Evolutionary conservation across 495 filamentous ascomycete species (phyloP).

Genomic region (Letharia lupina): DNA sequence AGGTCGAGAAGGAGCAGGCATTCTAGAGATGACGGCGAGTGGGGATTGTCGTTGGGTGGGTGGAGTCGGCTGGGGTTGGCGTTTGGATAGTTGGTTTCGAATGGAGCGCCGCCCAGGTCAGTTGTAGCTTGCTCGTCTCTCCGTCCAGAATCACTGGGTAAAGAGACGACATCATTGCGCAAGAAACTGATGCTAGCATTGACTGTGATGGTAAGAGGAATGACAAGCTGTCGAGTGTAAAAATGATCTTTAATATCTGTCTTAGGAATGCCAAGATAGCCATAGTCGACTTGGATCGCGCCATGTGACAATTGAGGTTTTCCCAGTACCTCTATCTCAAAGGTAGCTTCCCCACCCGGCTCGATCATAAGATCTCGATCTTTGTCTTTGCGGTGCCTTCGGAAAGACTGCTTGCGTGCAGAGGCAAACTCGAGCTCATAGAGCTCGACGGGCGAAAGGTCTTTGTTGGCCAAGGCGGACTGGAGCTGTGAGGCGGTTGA

Average conservation of each 20-base stretch:
- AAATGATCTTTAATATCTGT: slow-evolving; percentile 62
- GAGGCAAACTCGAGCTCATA: slow-evolving; percentile 79
- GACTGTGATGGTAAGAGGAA: slow-evolving; percentile 81
- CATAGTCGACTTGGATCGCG: slow-evolving; percentile 77
- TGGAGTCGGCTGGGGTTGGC: slow-evolving; percentile 37
- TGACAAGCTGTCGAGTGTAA: slow-evolving; percentile 72
- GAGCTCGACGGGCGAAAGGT: slow-evolving; percentile 64
- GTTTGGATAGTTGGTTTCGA: slow-evolving; percentile 21
- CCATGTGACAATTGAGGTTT: slow-evolving; percentile 77
- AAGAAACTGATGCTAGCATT: slow-evolving; percentile 79
- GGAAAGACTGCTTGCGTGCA: slow-evolving; percentile 63
- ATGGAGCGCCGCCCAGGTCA: background rate
- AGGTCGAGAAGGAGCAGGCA: slow-evolving; percentile 78
- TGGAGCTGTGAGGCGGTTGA: slow-evolving; percentile 73
- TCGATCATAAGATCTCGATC: slow-evolving; percentile 49
- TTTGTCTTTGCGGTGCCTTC: slow-evolving; percentile 47
- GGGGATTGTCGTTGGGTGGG: slow-evolving; percentile 33
- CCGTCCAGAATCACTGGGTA: slow-evolving; percentile 48
- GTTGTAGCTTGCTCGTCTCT: slow-evolving; percentile 19
- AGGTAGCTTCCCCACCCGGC: slow-evolving; percentile 59
- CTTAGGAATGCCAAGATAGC: slow-evolving; percentile 53
- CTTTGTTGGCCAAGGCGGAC: slow-evolving; percentile 61
- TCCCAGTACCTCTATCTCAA: slow-evolving; percentile 77
- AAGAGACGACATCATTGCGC: slow-evolving; percentile 68
- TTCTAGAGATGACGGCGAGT: slow-evolving; percentile 49